Conservation (phyloP, 768 basidiomycete species). For the Filobasidium floriforme region DNA sequence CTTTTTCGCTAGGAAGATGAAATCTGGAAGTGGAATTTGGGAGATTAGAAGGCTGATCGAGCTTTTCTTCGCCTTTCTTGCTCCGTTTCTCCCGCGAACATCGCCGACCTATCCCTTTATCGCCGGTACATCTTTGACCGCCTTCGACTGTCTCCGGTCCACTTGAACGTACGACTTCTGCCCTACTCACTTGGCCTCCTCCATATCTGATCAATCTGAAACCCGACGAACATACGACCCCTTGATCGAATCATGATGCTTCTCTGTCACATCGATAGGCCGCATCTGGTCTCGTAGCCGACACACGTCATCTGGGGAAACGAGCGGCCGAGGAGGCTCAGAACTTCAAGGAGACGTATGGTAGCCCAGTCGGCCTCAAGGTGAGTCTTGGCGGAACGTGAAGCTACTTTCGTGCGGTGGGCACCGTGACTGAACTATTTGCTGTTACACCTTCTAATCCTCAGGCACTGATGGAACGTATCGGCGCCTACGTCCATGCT, state of each 20-base stretch:
- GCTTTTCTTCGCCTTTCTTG: neutral
- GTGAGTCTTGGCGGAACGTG: constrained; percentile 46
- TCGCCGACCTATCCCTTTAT: neutral
- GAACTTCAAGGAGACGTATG: constrained; percentile 64
- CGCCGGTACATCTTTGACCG: too few species aligned
- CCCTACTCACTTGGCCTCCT: too few species aligned
- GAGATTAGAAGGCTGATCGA: neutral
- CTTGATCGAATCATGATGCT: neutral
- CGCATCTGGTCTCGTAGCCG: constrained; percentile 85
- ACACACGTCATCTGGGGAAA: constrained; percentile 78
- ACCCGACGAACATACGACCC: neutral
- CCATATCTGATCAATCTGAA: too few species aligned
- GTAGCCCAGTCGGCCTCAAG: constrained; percentile 68
- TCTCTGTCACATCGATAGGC: constrained; percentile 52
- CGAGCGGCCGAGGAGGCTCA: constrained; percentile 76
- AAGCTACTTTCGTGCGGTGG: too few species aligned
- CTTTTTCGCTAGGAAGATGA: neutral
- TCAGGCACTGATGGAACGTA: constrained; percentile 62
- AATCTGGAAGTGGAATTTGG: neutral
- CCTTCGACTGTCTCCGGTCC: too few species aligned
- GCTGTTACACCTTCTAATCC: constrained; percentile 21
- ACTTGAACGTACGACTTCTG: too few species aligned
- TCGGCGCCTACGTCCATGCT: constrained; percentile 83
- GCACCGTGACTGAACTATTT: neutral
- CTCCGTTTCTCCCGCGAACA: neutral